A percentile compares a stretch with the other conserved stretches of the same genome.
These are phyloP conservation scores for Aspergillus sclerotiicarbonarius DNA, from an alignment of 495 filamentous ascomycete species.

Conservation along the genomic window DNA sequence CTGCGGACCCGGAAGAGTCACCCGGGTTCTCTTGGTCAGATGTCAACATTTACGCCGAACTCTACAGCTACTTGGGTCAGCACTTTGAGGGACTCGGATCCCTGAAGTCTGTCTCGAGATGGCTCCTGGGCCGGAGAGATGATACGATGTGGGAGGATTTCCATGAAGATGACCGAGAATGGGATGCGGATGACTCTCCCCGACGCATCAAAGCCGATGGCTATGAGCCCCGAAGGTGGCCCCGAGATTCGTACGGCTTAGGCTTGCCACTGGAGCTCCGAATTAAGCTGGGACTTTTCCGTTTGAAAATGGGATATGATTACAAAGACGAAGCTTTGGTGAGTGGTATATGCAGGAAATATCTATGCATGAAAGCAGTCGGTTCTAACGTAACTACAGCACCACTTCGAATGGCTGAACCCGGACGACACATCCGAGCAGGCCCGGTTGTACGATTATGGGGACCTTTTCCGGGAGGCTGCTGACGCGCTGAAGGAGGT, in stretches of 20 bases:
- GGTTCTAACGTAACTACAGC: slow-evolving; percentile 29
- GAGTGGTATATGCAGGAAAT: slow-evolving; percentile 27
- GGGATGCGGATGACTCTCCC: slow-evolving; percentile 72
- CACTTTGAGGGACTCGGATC: slow-evolving; percentile 63
- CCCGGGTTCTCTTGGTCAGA: slow-evolving; percentile 76
- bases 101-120: slow-evolving; percentile 70
- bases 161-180: slow-evolving; percentile 82
- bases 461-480: slow-evolving; percentile 72
- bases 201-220: slow-evolving; percentile 57
- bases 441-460: slow-evolving; percentile 58
- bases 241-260: slow-evolving; percentile 62
- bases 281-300: slow-evolving; percentile 80
- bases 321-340: slow-evolving; percentile 75
- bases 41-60: slow-evolving; percentile 77
- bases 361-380: not conserved
- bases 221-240: slow-evolving; percentile 54
- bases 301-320: slow-evolving; percentile 59
- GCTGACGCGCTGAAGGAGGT: slow-evolving; percentile 63
- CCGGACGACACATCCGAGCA: slow-evolving; percentile 49
- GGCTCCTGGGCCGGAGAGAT: slow-evolving; percentile 72
- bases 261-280: slow-evolving; percentile 80
- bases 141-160: slow-evolving; percentile 81
- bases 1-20: slow-evolving; percentile 44
- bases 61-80: slow-evolving; percentile 62
- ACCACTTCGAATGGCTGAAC: slow-evolving; percentile 64